These are phyloP conservation scores for Achaetomiella virescens DNA, from an alignment of 495 filamentous ascomycete species.

Conservation along the genomic window DNA sequence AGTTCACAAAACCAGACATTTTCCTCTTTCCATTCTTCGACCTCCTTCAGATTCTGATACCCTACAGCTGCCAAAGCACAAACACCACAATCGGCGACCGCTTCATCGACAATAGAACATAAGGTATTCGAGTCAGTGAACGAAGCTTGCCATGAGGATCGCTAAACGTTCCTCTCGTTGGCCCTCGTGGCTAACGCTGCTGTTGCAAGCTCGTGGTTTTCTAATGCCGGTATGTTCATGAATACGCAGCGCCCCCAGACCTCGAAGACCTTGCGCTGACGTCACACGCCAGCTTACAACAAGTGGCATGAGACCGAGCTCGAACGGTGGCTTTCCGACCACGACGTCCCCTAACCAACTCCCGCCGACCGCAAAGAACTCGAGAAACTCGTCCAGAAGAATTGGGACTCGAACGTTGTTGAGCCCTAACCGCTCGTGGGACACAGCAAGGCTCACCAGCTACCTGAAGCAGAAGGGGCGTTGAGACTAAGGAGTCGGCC, in stretches of 20 bases:
- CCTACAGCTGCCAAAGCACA: background rate
- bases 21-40: background rate
- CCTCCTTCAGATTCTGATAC: conserved; percentile 7
- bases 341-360: conserved; percentile 79
- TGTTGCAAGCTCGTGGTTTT: conserved; percentile 71
- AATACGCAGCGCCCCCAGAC: too few species aligned
- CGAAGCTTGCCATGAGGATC: conserved; percentile 60
- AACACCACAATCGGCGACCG: conserved; percentile 1
- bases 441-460: conserved; percentile 53
- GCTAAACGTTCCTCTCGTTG: conserved; percentile 62
- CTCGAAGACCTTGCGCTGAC: too few species aligned
- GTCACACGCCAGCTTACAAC: conserved; percentile 67
- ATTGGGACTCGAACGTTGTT: conserved; percentile 71
- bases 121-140: conserved; percentile 2
- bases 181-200: conserved; percentile 63
- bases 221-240: conserved; percentile 67
- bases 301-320: conserved; percentile 98
- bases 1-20: conserved; percentile 9
- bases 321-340: conserved; percentile 92
- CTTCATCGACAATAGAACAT: background rate
- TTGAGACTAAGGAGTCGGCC: conserved; percentile 57
- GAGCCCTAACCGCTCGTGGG: conserved; percentile 68
- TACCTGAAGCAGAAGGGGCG: conserved; percentile 64
- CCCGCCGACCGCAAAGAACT: conserved; percentile 83
- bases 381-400: conserved; percentile 74